Base-by-base conservation (phyloP, 192 early-diverging fungal genomes). In the Rhizophagus clarus region DNA sequence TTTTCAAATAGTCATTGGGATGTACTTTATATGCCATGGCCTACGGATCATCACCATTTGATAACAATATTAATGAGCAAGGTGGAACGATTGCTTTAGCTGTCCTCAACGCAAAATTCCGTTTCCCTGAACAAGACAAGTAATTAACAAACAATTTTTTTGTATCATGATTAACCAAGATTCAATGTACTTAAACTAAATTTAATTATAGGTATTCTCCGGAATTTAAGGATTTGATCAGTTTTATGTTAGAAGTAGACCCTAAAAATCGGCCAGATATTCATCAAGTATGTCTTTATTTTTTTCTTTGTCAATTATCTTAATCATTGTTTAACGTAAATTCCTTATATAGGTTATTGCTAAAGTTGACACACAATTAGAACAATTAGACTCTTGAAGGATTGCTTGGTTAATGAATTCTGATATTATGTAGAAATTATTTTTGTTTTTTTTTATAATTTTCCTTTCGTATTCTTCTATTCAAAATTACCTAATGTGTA, bases 11-110 rank as follows among this genome's bases (percentile, higher is more conserved):
- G 87, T 87, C 91, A 3, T 83, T 95, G 12, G 94, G 94, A 6
- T 93, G 92, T 75, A 88, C 90, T 6, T 75, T 93, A 40, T 95
- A 92, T 79, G 92, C 92, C 2, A 87, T 95, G 84, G 92, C 92
- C 0, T 93, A 88, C 77, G 88, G 88, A 8, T 83, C 85, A 42
- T 91, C 92, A 40, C 94, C 94, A 0, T 95, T 95, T 77, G 94
- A 93, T 71, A 84, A 87, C 37, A 90, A 89, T 61, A 76, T 85
- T 76, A 90, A 84, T 73, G 90, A 91, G 12, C 90, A 91, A 51
- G 92, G 92, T 72, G 91, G 92, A 0, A 92, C 91, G 0, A 91
- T 93, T 29, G 88, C 89, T 10, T 85, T 95, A 73, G 94, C 94
- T 10, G 94, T 92, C 1, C 79, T 93, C 74, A 93, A 92, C 56